Evolutionary conservation across 108 stramenopile species (phyloP), one percentile per base, ranked within the genome.

Genomic region (Fragilaria radians): DNA sequence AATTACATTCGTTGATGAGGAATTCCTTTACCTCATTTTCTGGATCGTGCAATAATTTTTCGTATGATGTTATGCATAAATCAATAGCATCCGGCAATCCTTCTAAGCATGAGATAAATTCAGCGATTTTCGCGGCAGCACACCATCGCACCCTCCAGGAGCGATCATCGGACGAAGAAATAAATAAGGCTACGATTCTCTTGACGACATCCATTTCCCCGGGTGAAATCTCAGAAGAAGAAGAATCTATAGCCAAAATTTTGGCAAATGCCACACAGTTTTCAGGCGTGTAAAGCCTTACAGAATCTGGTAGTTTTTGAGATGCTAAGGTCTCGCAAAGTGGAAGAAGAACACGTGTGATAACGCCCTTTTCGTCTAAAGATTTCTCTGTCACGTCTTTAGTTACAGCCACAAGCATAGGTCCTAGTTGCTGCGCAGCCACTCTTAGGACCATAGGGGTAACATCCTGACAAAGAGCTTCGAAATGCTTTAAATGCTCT

Each of bases 131-230:
- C n/a, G 81, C 73, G 0, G 93, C 95, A 23, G 89, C 92, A 24
- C 93, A 91, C 94, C 94, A 96, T 51, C 97, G 79, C 3, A 96
- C 97, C n/a, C 97, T 77, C 97, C 97, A 97, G 22, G 93, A 86
- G 46, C 94, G 89, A 75, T 96, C 95, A 30, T 85, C 87, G 52
- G 88, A 88, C 0, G 85, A 83, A 4, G 86, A 78, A 7, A 89
- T 74, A 46, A 95, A 77, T 25, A 90, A 65, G 2, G 95, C 89
- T 28, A 95, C 61, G 14, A 95, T 51, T 11, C 78, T 60, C 32
- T 83, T 64, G 0, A 91, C 64, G 32, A 88, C 53, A 11, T 61
- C 62, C 34, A 57, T 48, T 75, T 68, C 79, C 45, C 30, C 18
- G 46, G 59, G 53, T 22, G 49, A 57, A 17, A 70, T 33, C 46